These are phyloP conservation scores for Vicia faba DNA, from an alignment of 306 rosid genomes.

Conservation along the genomic window DNA sequence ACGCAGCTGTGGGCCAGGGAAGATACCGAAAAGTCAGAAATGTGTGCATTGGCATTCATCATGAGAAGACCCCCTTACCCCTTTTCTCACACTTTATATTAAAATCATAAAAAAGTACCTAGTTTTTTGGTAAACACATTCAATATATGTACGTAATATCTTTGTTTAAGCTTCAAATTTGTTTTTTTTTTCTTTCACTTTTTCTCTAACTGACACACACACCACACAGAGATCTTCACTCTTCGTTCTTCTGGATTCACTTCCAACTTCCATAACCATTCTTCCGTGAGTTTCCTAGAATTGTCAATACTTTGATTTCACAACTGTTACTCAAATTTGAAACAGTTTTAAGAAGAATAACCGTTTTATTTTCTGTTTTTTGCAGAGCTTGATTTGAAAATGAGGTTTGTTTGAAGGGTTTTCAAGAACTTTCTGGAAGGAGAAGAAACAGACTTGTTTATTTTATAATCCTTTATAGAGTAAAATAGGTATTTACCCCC, in stretches of 20 bases:
- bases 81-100: not conserved
- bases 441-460: not conserved
- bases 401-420: slow-evolving; percentile 31
- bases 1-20: slow-evolving; percentile 36
- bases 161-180: not conserved
- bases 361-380: not conserved
- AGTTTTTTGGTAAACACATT: slow-evolving; percentile 43
- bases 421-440: slow-evolving; percentile 29
- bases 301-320: no score
- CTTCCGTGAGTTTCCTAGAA: slow-evolving; percentile 29
- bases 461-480: not conserved
- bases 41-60: slow-evolving; percentile 36
- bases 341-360: slow-evolving; percentile 11
- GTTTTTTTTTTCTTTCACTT: not conserved
- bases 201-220: not conserved
- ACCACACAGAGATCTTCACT: slow-evolving; percentile 32
- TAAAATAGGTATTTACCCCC: slow-evolving; percentile 11
- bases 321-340: slow-evolving; percentile 21
- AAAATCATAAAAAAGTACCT: slow-evolving; percentile 25
- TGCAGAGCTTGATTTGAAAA: slow-evolving; percentile 39
- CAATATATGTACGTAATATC: slow-evolving; percentile 18
- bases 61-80: slow-evolving; percentile 38
- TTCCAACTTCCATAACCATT: slow-evolving; percentile 28
- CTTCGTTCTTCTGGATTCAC: slow-evolving; percentile 30
- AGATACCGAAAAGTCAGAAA: slow-evolving; percentile 12